Base-by-base conservation (phyloP, 1,284 basidiomycete genomes). In the Ustilago loliicola region DNA sequence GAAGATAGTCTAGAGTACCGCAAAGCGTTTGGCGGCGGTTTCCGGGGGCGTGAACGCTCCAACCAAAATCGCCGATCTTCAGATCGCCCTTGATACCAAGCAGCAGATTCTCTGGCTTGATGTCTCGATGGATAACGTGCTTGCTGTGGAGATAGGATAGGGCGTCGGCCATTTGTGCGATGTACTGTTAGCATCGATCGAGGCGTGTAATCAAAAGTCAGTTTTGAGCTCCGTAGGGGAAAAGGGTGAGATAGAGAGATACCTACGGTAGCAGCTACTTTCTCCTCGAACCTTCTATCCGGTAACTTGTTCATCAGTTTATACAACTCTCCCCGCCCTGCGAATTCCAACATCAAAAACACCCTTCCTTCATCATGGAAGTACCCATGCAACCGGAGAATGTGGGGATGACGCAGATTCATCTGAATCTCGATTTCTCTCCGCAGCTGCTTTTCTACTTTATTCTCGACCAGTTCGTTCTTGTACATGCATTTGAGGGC, bases 341-440 rank as follows among this genome's bases (percentile, higher is more conserved):
- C 96, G 85, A 96, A 98, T 86, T 98, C 96, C 78, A 98, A 90
- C 91, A 98, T 96, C 77, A 98, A 90, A 88, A 98, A 98, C 81
- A 98, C 96, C n/a, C 96, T 93, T 85, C 96, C 96, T 84, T 94
- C 91, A 86, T 98, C 96, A 88, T 98, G 95, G 88, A 98, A 98
- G 89, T 96, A 98, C 40, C 96, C 96, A 80, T 97, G 96, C 21
- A 98, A 89, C 9, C 96, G 91, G 10, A 99, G 89, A 71, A 99
- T 92, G 86, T 99, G 93, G 0, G 97, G 97, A 87, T 99, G 97
- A 58, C 96, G 91, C 52, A 98, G 90, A 88, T 99, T 96, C 87
- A 95, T 94, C 85, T 99, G 97, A 76, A 99, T 99, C 87, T 99
- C 97, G 81, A 99, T 98, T 88, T 99, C 97, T 60, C 97, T 90